Percentiles rank a stretch among this genome's conserved stretches.
Conservation (phyloP, 2,329 filamentous ascomycete genomes). For the Emmonsia crescens region DNA sequence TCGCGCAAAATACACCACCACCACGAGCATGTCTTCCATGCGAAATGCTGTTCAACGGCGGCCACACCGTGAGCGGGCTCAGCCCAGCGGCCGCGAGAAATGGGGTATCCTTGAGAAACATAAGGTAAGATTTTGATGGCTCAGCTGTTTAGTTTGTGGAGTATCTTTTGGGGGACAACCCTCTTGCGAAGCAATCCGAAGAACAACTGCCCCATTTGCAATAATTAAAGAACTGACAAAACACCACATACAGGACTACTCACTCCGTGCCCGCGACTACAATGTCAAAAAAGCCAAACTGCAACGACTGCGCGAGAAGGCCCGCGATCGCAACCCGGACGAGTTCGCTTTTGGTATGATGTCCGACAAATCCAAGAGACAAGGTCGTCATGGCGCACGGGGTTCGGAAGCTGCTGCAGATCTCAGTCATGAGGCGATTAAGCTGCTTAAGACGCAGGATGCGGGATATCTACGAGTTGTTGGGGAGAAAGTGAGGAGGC, state of each 20-base stretch:
- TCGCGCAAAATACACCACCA: background rate
- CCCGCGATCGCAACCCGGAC: conserved; percentile 51
- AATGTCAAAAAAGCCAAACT: conserved; percentile 51
- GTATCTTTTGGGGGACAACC: background rate
- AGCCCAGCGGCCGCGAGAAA: conserved; percentile 70
- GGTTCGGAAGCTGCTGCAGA: conserved; percentile 38
- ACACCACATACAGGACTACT: conserved; percentile 44
- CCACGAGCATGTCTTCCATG: conserved; percentile 43
- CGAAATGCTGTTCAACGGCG: conserved; percentile 62
- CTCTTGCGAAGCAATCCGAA: background rate
- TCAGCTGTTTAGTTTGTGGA: background rate
- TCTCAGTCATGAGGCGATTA: conserved; percentile 47
- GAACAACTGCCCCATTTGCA: background rate
- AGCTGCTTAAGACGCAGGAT: conserved; percentile 56
- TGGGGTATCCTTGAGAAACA: conserved; percentile 93
- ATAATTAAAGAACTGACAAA: background rate
- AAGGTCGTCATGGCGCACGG: conserved; percentile 36
- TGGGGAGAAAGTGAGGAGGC: conserved; percentile 43
- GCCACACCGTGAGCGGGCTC: conserved; percentile 80
- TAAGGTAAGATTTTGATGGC: conserved; percentile 47
- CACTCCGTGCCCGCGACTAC: conserved; percentile 54
- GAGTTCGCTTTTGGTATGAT: conserved; percentile 59
- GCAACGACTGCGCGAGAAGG: conserved; percentile 49
- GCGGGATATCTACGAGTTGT: conserved; percentile 50
- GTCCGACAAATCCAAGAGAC: conserved; percentile 33